A percentile compares a stretch with the other conserved stretches of the same genome.
phyloP scores from a whole-genome alignment of 768 basidiomycete species.

The Udeniomyces megalosporus region DNA sequence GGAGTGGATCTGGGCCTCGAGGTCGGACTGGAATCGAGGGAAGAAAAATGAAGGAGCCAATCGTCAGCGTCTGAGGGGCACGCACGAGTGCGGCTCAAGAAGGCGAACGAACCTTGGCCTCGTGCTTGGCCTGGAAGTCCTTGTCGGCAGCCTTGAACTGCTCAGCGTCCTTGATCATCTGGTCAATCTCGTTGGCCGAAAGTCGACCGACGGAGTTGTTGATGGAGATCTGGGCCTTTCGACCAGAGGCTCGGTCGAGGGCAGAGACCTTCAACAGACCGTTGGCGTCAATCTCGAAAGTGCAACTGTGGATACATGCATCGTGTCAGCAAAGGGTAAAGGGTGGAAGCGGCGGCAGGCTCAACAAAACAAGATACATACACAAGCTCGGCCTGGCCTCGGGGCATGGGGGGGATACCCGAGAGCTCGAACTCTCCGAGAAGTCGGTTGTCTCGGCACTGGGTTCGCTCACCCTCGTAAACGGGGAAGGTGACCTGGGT shows the following conservation, averaged over 20 bases:
- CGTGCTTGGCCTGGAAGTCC: slow-evolving; percentile 94
- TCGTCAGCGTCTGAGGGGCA: not conserved
- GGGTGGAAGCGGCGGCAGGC: not conserved
- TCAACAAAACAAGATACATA: slow-evolving; percentile 40
- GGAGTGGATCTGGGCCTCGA: slow-evolving; percentile 93
- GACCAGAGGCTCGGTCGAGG: slow-evolving; percentile 93
- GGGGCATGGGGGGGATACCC: slow-evolving; percentile 97
- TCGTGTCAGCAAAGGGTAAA: not conserved
- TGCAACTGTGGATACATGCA: slow-evolving; percentile 1
- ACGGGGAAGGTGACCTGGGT: slow-evolving; percentile 97
- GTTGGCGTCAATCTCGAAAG: slow-evolving; percentile 96
- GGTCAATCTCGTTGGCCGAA: slow-evolving; percentile 91
- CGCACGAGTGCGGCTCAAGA: not conserved
- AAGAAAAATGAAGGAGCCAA: not conserved
- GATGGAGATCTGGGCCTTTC: slow-evolving; percentile 81
- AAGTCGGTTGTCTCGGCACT: slow-evolving; percentile 97
- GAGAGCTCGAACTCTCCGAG: slow-evolving; percentile 99
- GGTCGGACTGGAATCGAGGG: slow-evolving; percentile 43
- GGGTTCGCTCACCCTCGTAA: slow-evolving; percentile 98
- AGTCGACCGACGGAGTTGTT: slow-evolving; percentile 81
- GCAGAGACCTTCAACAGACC: slow-evolving; percentile 98
- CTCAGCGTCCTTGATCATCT: slow-evolving; percentile 99
- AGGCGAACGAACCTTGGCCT: slow-evolving; percentile 48
- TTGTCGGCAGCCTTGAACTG: slow-evolving; percentile 92
- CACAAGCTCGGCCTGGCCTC: slow-evolving; percentile 97